These are phyloP conservation scores for Alternaria infectoria DNA, from an alignment of 2,329 filamentous ascomycete genomes.

Conservation along the genomic window DNA sequence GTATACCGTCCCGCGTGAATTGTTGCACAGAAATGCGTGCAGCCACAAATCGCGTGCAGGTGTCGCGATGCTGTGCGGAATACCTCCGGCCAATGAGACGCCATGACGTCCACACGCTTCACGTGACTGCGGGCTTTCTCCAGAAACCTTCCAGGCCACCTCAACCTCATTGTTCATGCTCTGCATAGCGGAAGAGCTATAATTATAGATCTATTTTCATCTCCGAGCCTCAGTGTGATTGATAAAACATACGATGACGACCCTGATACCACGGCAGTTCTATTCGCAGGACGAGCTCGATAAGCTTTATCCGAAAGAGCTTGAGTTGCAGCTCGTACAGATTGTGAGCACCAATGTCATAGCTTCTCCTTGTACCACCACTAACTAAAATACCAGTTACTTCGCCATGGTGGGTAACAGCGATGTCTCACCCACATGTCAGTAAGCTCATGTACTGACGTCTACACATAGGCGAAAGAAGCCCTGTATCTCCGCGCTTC, in stretches of 20 bases:
- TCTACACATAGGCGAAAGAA: slow-evolving; percentile 68
- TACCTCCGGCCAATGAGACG: slow-evolving; percentile 14
- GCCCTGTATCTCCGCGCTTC: slow-evolving; percentile 87
- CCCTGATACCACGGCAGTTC: slow-evolving; percentile 72
- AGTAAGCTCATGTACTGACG: slow-evolving; percentile 2
- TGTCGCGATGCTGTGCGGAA: slow-evolving; percentile 7
- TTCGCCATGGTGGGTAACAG: slow-evolving; percentile 47
- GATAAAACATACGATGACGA: slow-evolving; percentile 68
- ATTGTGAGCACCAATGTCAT: slow-evolving; percentile 59
- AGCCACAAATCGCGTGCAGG: background rate
- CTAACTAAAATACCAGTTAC: slow-evolving; percentile 33
- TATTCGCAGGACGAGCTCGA: slow-evolving; percentile 83
- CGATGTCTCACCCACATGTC: background rate
- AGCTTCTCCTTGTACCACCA: background rate
- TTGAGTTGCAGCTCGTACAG: slow-evolving; percentile 90
- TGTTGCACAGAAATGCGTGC: background rate
- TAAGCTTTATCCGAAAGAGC: slow-evolving; percentile 76
- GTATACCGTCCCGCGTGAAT: background rate
- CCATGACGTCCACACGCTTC: slow-evolving; percentile 21
- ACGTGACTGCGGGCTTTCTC: slow-evolving; percentile 24
- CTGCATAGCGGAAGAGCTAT: background rate
- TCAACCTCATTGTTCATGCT: background rate
- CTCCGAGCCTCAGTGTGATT: background rate
- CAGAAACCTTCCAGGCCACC: background rate
- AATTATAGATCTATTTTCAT: background rate